These are phyloP conservation scores for Rutstroemia sp. DNA, from an alignment of 2,329 filamentous ascomycete genomes.

Conservation along the genomic window DNA sequence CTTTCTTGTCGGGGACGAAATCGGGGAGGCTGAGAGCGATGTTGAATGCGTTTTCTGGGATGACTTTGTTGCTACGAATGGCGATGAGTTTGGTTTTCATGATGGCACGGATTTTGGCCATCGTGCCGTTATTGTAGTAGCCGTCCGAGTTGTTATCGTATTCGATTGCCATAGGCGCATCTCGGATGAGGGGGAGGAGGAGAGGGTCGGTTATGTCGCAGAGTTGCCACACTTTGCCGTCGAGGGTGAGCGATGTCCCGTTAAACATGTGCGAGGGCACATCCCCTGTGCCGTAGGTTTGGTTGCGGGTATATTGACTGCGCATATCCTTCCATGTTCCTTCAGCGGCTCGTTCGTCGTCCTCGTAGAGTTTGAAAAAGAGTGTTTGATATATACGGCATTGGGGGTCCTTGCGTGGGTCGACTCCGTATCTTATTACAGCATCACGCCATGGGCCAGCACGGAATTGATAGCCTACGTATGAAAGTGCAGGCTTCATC, in stretches of 20 bases:
- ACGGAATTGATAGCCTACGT: constrained; percentile 86
- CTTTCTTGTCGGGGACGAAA: constrained; percentile 17
- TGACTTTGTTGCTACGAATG: constrained; percentile 48
- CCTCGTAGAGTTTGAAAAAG: constrained; percentile 63
- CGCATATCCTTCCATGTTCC: constrained; percentile 20
- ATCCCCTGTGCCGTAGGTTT: constrained; percentile 17
- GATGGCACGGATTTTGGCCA: constrained; percentile 76
- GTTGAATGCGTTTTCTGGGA: constrained; percentile 42
- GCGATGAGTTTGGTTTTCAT: constrained; percentile 80
- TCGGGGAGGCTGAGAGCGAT: constrained; percentile 34
- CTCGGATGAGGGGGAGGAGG: constrained; percentile 57
- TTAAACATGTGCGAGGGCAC: constrained; percentile 69
- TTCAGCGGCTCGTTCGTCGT: constrained; percentile 17
- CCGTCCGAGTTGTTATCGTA: constrained; percentile 62
- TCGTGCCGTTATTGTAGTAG: constrained; percentile 77
- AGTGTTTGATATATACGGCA: constrained; percentile 84
- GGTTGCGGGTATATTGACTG: constrained; percentile 11
- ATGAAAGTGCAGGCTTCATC: constrained; percentile 70
- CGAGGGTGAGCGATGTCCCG: constrained; percentile 63
- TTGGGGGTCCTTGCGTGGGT: constrained; percentile 70
- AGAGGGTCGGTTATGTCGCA: constrained; percentile 85
- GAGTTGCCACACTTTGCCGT: constrained; percentile 90
- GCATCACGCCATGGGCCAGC: constrained; percentile 89
- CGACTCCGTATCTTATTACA: constrained; percentile 76
- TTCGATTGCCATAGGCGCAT: constrained; percentile 47